Evolutionary conservation across 305 asterid genomes (phyloP).

Genomic region (Solanum aculeatissimum): DNA sequence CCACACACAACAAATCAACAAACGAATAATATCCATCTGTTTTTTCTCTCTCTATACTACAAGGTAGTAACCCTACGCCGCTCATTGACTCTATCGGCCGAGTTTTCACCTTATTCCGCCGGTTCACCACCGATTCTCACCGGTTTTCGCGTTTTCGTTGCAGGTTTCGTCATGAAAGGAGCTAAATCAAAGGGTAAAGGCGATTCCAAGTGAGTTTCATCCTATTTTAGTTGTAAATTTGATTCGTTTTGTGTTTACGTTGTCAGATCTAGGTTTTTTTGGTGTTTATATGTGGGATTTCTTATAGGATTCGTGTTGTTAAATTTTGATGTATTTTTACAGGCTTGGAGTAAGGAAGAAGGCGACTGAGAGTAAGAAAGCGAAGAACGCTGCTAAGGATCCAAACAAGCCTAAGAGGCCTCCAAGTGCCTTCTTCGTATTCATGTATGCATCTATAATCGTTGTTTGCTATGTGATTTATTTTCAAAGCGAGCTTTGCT

Average conservation of each 20-base stretch:
- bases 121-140: not conserved
- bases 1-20: not conserved
- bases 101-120: not conserved
- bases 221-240: not conserved
- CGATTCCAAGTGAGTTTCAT: conserved; percentile 34
- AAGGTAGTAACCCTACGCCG: not conserved
- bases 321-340: not conserved
- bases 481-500: not conserved
- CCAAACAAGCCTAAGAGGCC: conserved; percentile 98
- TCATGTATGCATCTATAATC: conserved; percentile 41
- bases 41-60: not conserved
- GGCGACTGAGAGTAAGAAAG: conserved; percentile 28
- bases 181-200: conserved; percentile 51
- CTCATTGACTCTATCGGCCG: not conserved
- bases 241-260: not conserved
- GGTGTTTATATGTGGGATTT: not conserved
- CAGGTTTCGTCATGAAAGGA: conserved; percentile 48
- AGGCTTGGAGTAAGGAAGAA: conserved; percentile 75
- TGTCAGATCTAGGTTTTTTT: conserved; percentile 1
- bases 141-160: conserved; percentile 4
- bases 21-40: not conserved
- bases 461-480: not conserved
- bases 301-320: not conserved
- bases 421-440: conserved; percentile 85
- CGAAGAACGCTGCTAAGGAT: conserved; percentile 64